phyloP scores from a whole-genome alignment of 2,329 filamentous ascomycete species.

The Aspergillus calidoustus region DNA sequence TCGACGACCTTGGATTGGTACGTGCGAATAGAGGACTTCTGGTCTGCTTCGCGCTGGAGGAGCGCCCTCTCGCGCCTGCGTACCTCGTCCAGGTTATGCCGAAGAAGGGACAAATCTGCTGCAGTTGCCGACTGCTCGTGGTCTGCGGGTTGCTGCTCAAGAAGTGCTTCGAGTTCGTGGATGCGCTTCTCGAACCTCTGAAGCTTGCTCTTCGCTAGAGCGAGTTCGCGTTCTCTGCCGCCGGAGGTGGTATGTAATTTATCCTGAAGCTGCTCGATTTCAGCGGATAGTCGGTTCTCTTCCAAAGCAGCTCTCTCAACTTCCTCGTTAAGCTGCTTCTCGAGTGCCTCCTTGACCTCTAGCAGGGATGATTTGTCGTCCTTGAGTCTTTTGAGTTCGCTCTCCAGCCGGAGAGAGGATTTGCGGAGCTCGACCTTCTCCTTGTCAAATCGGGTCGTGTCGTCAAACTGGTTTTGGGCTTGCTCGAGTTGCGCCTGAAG shows the following conservation, averaged over 20 bases:
- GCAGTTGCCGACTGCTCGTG: slow-evolving; percentile 38
- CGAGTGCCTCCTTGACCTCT: slow-evolving; percentile 63
- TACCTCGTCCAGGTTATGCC: slow-evolving; percentile 65
- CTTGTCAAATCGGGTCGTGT: slow-evolving; percentile 66
- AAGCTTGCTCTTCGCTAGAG: slow-evolving; percentile 62
- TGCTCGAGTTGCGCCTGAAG: slow-evolving; percentile 64
- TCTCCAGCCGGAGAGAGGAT: slow-evolving; percentile 69
- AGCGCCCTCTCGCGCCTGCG: slow-evolving; percentile 70
- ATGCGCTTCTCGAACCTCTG: slow-evolving; percentile 66
- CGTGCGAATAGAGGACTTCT: slow-evolving; percentile 65
- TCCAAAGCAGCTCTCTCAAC: slow-evolving; percentile 69
- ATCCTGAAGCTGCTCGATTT: slow-evolving; percentile 55
- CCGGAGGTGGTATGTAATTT: slow-evolving; percentile 52
- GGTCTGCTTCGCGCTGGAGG: slow-evolving; percentile 66
- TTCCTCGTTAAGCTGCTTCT: slow-evolving; percentile 68
- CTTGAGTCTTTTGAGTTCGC: slow-evolving; percentile 66
- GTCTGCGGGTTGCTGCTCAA: slow-evolving; percentile 56
- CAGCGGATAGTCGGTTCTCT: slow-evolving; percentile 62
- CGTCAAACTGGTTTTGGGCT: slow-evolving; percentile 59
- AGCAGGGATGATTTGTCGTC: slow-evolving; percentile 65
- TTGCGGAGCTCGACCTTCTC: slow-evolving; percentile 72
- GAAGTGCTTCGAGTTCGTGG: slow-evolving; percentile 54
- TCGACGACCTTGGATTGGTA: slow-evolving; percentile 69
- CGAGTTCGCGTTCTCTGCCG: slow-evolving; percentile 54
- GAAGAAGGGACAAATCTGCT: slow-evolving; percentile 63